These are phyloP conservation scores for Candida maltosa DNA, from an alignment of 805 yeast species.

Conservation along the genomic window DNA sequence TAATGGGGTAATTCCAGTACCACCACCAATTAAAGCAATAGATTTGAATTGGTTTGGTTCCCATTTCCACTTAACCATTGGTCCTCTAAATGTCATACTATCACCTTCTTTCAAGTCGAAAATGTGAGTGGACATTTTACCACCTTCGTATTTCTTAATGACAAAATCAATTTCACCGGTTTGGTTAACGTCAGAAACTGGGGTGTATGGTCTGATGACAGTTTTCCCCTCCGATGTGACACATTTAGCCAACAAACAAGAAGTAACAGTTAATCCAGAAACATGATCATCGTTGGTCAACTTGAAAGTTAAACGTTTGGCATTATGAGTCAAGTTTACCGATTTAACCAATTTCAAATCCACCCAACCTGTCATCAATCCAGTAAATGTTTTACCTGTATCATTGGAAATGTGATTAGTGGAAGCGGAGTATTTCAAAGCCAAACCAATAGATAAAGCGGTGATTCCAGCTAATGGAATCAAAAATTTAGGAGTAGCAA, in stretches of 20 bases:
- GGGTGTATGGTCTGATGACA: slow-evolving; percentile 89
- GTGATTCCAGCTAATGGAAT: slow-evolving; percentile 26
- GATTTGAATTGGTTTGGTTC: slow-evolving; percentile 77
- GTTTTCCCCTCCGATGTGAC: slow-evolving; percentile 79
- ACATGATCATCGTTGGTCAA: slow-evolving; percentile 64
- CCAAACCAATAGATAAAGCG: slow-evolving; percentile 32
- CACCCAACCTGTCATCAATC: slow-evolving; percentile 71
- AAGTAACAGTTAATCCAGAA: slow-evolving; percentile 78
- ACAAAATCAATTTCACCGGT: slow-evolving; percentile 77
- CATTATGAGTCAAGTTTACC: slow-evolving; percentile 53
- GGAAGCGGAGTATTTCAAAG: slow-evolving; percentile 23
- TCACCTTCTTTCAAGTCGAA: slow-evolving; percentile 72
- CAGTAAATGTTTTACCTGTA: slow-evolving; percentile 48
- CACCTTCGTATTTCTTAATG: slow-evolving; percentile 80
- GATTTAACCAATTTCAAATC: slow-evolving; percentile 57
- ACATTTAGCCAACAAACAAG: slow-evolving; percentile 76
- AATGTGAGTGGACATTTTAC: slow-evolving; percentile 79
- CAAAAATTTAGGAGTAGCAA: slow-evolving; percentile 23
- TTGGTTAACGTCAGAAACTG: slow-evolving; percentile 65
- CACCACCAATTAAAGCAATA: slow-evolving; percentile 88
- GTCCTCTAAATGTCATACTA: slow-evolving; percentile 89
- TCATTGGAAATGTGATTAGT: slow-evolving; percentile 28
- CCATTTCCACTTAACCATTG: slow-evolving; percentile 89
- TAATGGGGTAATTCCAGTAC: slow-evolving; percentile 95
- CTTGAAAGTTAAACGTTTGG: slow-evolving; percentile 68